A percentile compares a stretch with the other conserved stretches of the same genome.
These are phyloP conservation scores for Sarocladium strictum DNA, from an alignment of 2,329 filamentous ascomycete genomes.

Conservation along the genomic window DNA sequence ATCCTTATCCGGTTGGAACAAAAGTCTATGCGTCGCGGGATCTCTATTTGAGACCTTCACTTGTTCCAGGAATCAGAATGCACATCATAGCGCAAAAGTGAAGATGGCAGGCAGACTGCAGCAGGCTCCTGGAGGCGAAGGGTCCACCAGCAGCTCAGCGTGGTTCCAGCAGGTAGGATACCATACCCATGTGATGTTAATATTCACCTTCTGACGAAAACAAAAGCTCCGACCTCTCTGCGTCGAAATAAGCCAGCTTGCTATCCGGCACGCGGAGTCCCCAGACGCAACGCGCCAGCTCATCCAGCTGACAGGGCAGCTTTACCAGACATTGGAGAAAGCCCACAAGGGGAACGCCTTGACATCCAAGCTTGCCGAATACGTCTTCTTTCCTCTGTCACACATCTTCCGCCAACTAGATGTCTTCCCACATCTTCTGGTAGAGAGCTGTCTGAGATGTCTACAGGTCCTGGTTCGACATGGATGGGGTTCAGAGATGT, in stretches of 20 bases:
- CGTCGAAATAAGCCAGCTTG: constrained; percentile 52
- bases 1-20: too few species aligned
- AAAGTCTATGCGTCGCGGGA: too few species aligned
- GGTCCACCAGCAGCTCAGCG: background rate
- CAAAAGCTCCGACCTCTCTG: constrained; percentile 61
- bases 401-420: constrained; percentile 76
- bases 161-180: constrained; percentile 25
- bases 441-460: constrained; percentile 74
- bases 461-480: constrained; percentile 65
- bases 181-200: background rate
- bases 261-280: constrained; percentile 41
- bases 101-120: background rate
- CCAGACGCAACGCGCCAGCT: constrained; percentile 37
- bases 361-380: constrained; percentile 83
- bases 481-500: constrained; percentile 72
- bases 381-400: constrained; percentile 88
- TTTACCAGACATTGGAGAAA: constrained; percentile 31
- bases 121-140: background rate
- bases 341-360: constrained; percentile 33
- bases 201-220: background rate
- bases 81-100: too few species aligned
- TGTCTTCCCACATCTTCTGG: constrained; percentile 60
- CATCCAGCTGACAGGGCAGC: constrained; percentile 36
- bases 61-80: background rate
- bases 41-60: too few species aligned